A percentile compares a stretch with the other conserved stretches of the same genome.
Evolutionary conservation across 1,139 yeast genomes (phyloP).

Genomic region (Kurtzmaniella quercitrusa): DNA sequence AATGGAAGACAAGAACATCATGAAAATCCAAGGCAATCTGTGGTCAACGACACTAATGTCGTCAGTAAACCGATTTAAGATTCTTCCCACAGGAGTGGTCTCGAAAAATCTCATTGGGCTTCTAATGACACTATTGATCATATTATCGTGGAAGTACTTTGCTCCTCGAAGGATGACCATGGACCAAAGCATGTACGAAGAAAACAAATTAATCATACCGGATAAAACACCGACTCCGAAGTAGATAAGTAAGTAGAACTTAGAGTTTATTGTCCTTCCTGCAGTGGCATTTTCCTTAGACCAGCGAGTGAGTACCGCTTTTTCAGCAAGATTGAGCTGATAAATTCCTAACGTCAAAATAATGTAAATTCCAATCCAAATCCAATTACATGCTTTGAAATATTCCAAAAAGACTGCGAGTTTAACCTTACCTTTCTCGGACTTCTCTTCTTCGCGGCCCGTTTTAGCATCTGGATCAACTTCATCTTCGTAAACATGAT

Average conservation of each 20-base stretch:
- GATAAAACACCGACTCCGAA: conserved; percentile 18
- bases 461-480: conserved; percentile 18
- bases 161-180: conserved; percentile 25
- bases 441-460: conserved; percentile 19
- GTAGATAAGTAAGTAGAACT: conserved; percentile 18
- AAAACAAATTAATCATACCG: conserved; percentile 20
- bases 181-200: conserved; percentile 24
- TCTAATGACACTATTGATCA: conserved; percentile 24
- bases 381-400: conserved; percentile 24
- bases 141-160: conserved; percentile 21
- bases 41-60: conserved; percentile 23
- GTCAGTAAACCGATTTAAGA: conserved; percentile 28
- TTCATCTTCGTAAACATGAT: conserved; percentile 18
- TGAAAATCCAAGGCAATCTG: conserved; percentile 24
- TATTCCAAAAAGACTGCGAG: conserved; percentile 20
- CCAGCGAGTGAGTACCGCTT: conserved; percentile 24
- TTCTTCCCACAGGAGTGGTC: conserved; percentile 29
- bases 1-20: conserved; percentile 14
- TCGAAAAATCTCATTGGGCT: conserved; percentile 32
- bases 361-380: conserved; percentile 19
- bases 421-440: conserved; percentile 23
- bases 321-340: conserved; percentile 18
- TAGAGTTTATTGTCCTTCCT: conserved; percentile 18
- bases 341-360: conserved; percentile 15
- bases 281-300: conserved; percentile 20